Base-by-base conservation (phyloP, 2,329 filamentous ascomycete genomes). In the Furcasterigmium furcatum region DNA sequence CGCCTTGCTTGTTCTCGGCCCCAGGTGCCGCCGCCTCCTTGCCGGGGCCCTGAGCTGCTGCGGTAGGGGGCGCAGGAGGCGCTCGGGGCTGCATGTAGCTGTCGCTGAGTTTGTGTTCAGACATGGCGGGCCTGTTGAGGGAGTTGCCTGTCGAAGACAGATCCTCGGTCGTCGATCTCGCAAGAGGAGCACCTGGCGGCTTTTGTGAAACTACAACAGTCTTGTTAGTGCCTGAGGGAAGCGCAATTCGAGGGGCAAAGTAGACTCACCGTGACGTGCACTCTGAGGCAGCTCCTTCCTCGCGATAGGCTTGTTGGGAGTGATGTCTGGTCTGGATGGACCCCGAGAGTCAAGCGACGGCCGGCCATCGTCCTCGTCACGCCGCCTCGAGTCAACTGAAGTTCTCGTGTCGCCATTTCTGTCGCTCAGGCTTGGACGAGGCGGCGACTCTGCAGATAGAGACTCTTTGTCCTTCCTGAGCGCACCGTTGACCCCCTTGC, bases 261-360 rank as follows among this genome's bases (percentile, higher is more conserved):
- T 39, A 40, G 38, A 61, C 68, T 64, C 68, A 79, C 76, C 60
- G 54, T 65, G 71, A 52, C 70, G 71, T 20, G 63, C 60, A 16
- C 57, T 58, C 9, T 64, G 46, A 5, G 75, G 68, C 34, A 85
- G 58, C 39, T 91, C 87, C 60, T 89, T 91, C 55, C 85, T 76
- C 10, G 80, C 56, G 48, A 87, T 77, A 18, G 72, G 58, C 52
- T 80, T 82, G 62, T 51, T 64, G 58, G 58, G 58, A 44, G 61
- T 59, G 34, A 60, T 60, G 29, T 73, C 66, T 18, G 68, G 61
- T 18, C 64, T 60, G 4, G 64, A 63, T 9, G 70, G 70, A 34
- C 65, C 57, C 43, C 66, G 62, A 4, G 73, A 66, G 49, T 73
- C 68, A 53, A 72, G 65, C 21, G 73, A 73, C 10, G 62, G 62